A percentile compares a stretch with the other conserved stretches of the same genome.
These are phyloP conservation scores for Fusarium sp. DNA, from an alignment of 2,329 filamentous ascomycete species.

Conservation along the genomic window DNA sequence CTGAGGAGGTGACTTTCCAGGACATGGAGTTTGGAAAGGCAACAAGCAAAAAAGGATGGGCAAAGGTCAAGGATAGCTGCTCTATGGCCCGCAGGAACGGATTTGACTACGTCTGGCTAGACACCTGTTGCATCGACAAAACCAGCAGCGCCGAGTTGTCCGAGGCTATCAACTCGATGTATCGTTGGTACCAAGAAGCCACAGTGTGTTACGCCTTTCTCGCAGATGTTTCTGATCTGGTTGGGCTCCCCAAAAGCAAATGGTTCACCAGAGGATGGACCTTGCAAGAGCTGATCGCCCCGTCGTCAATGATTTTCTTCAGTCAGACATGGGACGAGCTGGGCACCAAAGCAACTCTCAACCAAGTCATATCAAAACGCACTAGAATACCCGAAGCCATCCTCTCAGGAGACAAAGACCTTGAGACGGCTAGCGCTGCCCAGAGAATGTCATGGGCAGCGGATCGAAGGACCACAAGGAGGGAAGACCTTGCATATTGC, in stretches of 20 bases:
- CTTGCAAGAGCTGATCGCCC: not conserved
- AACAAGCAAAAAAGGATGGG: conserved; percentile 30
- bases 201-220: not conserved
- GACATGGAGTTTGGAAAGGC: conserved; percentile 1
- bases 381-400: not conserved
- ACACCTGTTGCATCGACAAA: not conserved
- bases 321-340: not conserved
- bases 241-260: not conserved
- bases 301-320: not conserved
- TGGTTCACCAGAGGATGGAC: not conserved
- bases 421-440: conserved; percentile 27
- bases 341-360: not conserved
- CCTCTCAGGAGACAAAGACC: rapidly evolving
- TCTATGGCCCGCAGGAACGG: conserved; percentile 10
- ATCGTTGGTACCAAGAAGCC: not conserved
- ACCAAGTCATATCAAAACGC: not conserved
- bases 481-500: conserved; percentile 45
- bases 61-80: conserved; percentile 38
- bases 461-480: conserved; percentile 35
- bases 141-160: not conserved
- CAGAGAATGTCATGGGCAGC: conserved; percentile 43
- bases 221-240: not conserved
- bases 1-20: conserved; percentile 12
- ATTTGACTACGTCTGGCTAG: not conserved
- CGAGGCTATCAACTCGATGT: not conserved